Percentiles rank a stretch among this genome's conserved stretches.
Evolutionary conservation across 2,329 filamentous ascomycete genomes (phyloP).

Genomic region (Clarireedia paspali): DNA sequence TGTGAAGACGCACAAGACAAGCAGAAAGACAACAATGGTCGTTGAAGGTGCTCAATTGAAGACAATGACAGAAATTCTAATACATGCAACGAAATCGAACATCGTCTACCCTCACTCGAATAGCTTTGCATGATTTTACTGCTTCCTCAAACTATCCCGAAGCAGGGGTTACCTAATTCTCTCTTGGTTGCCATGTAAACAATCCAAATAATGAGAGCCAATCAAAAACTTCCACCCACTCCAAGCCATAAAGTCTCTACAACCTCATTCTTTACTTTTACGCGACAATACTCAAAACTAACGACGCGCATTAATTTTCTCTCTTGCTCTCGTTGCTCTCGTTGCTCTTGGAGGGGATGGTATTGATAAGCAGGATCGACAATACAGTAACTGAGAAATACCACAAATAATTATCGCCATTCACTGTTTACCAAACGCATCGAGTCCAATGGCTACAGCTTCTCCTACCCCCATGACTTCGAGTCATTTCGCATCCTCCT

Average conservation of each 20-base stretch:
- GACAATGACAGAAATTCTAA: too few species aligned
- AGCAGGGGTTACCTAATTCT: background rate
- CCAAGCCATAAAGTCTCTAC: background rate
- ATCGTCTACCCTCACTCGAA: too few species aligned
- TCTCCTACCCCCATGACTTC: slow-evolving; percentile 49
- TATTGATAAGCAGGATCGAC: slow-evolving; percentile 17
- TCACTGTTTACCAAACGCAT: background rate
- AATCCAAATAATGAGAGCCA: background rate
- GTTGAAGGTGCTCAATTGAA: too few species aligned
- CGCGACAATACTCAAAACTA: background rate
- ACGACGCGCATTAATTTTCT: background rate
- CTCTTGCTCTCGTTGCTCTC: slow-evolving; percentile 12
- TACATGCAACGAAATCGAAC: too few species aligned
- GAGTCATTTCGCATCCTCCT: slow-evolving; percentile 38
- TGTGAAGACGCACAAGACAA: too few species aligned
- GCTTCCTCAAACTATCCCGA: background rate
- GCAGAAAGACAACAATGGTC: too few species aligned
- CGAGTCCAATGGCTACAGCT: slow-evolving; percentile 39
- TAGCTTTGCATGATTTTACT: too few species aligned
- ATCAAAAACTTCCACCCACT: slow-evolving; percentile 8
- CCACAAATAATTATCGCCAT: slow-evolving; percentile 7
- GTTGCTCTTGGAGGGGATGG: slow-evolving; percentile 17
- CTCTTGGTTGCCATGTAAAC: background rate
- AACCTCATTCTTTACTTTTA: background rate
- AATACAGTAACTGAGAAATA: slow-evolving; percentile 9